Percentiles rank a stretch among this genome's conserved stretches.
These are phyloP conservation scores for Cephalotrichum gorgonifer DNA, from an alignment of 2,329 filamentous ascomycete species.

Conservation along the genomic window DNA sequence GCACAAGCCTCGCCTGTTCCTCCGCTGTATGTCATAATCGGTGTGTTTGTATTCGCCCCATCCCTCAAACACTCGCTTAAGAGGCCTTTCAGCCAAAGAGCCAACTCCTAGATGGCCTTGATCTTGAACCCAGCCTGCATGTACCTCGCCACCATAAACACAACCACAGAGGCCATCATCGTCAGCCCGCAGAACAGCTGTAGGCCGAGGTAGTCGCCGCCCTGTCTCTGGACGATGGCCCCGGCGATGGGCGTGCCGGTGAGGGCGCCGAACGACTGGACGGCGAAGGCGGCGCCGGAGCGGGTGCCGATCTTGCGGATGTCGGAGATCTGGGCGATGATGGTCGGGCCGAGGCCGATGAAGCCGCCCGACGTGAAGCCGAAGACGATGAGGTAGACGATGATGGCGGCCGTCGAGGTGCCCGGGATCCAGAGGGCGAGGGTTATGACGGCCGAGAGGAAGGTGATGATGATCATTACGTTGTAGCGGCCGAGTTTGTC, in stretches of 20 bases:
- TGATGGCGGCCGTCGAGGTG: conserved; percentile 42
- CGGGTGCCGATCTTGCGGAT: conserved; percentile 60
- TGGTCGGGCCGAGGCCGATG: conserved; percentile 49
- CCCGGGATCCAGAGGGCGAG: conserved; percentile 39
- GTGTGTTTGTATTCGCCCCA: too few species aligned
- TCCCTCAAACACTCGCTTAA: not conserved
- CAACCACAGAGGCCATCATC: conserved; percentile 19
- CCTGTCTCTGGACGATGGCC: conserved; percentile 40
- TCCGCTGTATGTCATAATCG: too few species aligned
- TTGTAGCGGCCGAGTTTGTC: conserved; percentile 35
- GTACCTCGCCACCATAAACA: conserved; percentile 20
- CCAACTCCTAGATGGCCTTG: conserved; percentile 15
- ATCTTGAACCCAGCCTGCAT: conserved; percentile 23
- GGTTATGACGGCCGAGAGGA: conserved; percentile 33
- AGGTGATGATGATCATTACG: conserved; percentile 39
- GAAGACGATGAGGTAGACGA: conserved; percentile 57
- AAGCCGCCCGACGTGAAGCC: conserved; percentile 61
- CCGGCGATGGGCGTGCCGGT: conserved; percentile 60
- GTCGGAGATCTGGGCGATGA: conserved; percentile 62
- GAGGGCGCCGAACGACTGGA: conserved; percentile 53
- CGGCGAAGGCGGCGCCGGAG: conserved; percentile 52
- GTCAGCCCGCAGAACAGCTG: conserved; percentile 56
- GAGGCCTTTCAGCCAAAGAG: too few species aligned
- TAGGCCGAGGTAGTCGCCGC: conserved; percentile 45
- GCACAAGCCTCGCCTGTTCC: too few species aligned